phyloP scores from a whole-genome alignment of 805 yeast species.

The Myxozyma vanderwaltii region DNA sequence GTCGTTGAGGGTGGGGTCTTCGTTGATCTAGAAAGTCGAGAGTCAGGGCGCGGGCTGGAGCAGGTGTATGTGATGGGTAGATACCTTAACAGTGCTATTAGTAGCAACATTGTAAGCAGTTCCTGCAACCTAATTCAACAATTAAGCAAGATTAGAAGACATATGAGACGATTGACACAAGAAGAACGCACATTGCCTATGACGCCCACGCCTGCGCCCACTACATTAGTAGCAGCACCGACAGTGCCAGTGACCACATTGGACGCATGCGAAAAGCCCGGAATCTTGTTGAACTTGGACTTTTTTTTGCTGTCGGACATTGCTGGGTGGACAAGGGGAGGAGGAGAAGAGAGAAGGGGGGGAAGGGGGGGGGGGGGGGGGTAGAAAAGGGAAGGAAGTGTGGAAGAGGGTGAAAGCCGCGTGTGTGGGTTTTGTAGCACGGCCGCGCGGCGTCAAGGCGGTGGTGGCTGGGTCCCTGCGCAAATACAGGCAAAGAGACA shows the following conservation, averaged over 20 bases:
- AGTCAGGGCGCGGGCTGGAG: not conserved
- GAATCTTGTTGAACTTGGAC: conserved; percentile 18
- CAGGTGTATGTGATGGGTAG: too few relatives aligned
- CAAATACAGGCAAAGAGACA: too few relatives aligned
- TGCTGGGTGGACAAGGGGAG: not conserved
- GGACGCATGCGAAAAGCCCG: conserved; percentile 14
- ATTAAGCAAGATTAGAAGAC: not conserved
- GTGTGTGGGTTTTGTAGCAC: too few relatives aligned
- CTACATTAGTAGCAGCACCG: conserved; percentile 12
- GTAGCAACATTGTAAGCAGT: conserved; percentile 28
- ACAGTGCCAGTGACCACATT: conserved; percentile 22
- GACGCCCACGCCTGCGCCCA: conserved; percentile 15
- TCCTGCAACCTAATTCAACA: conserved; percentile 22
- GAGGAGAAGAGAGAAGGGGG: not conserved
- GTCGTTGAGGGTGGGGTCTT: conserved; percentile 23
- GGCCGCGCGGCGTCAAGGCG: too few relatives aligned
- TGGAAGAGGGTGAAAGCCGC: not conserved
- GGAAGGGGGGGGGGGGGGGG: not conserved
- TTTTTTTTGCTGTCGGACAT: conserved; percentile 13
- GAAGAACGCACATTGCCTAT: conserved; percentile 13
- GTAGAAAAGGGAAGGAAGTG: conserved; percentile 1
- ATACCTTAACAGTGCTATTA: conserved; percentile 18
- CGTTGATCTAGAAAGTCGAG: conserved; percentile 21
- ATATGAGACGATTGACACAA: not conserved
- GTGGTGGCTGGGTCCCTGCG: too few relatives aligned